phyloP scores from a whole-genome alignment of 176 grass and related monocot genomes.

The Luzula sylvatica region DNA sequence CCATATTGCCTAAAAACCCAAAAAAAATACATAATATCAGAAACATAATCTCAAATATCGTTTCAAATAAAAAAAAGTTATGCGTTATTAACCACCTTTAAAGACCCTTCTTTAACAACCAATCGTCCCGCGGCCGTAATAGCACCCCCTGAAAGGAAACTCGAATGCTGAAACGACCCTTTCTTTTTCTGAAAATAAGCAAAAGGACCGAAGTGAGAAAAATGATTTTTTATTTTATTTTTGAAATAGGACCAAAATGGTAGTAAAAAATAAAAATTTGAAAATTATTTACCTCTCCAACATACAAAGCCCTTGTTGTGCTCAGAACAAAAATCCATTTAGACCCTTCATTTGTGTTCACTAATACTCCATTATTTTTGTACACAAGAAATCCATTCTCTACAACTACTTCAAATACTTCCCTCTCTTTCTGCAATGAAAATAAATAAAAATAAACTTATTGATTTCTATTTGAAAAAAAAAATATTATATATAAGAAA shows the following conservation, averaged over 20 bases:
- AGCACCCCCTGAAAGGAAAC: conserved; percentile 73
- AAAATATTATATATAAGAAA: not conserved
- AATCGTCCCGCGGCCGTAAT: conserved; percentile 79
- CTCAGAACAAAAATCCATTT: conserved; percentile 96
- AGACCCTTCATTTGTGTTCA: conserved; percentile 59
- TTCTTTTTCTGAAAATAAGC: conserved; percentile 68
- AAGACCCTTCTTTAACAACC: conserved; percentile 68
- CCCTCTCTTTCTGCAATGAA: conserved; percentile 69
- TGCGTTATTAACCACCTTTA: conserved; percentile 35
- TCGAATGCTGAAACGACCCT: conserved; percentile 87
- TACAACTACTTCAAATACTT: conserved; percentile 63
- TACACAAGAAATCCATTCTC: conserved; percentile 56
- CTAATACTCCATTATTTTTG: conserved; percentile 32
- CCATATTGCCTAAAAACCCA: conserved; percentile 62
- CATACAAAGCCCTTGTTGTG: conserved; percentile 53
- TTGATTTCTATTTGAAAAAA: not conserved
- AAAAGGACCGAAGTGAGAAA: too few species aligned
- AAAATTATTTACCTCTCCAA: conserved; percentile 62
- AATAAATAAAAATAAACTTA: conserved; percentile 5
- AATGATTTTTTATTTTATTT: not conserved
- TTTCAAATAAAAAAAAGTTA: not conserved
- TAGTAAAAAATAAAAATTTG: conserved; percentile 1
- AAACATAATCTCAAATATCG: conserved; percentile 4
- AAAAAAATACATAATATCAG: not conserved
- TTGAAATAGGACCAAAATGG: not conserved